Base-by-base conservation (phyloP, 75 land plant genomes). In the Sequoia sempervirens region DNA sequence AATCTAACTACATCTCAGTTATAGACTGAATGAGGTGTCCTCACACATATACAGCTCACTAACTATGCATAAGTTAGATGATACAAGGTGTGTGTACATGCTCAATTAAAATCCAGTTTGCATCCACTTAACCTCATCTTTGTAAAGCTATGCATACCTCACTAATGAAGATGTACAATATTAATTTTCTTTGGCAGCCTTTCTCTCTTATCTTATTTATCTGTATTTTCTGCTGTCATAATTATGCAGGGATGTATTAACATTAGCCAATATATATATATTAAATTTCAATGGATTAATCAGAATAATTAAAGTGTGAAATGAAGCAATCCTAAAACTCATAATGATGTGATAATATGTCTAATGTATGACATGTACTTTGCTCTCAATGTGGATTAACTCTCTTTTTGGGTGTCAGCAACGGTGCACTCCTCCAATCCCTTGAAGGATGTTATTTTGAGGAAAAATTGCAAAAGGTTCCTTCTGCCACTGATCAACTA, bases 391-490 rank as follows among this genome's bases (percentile, higher is more conserved):
- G 26, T 43, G n/a, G 47, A 43, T 41, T 78, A 43, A 23, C 23
- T 45, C n/a, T 70, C 68, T 61, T 20, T 28, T 23, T 83, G 26
- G 54, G 18, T 88, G 81, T 47, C 90, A 97, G 99, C 87, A 94
- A 95, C 85, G 99, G 99, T 32, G 99, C 99, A 17, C 88, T 97
- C 56, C 92, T 97, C 78, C 99, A 97, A 79, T 86, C 91, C 45
- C 92, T 97, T 76, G 89, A 88, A 23, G 99, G 98, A 79, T 94
- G 99, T 84, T 88, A 89, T 81, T 96, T 91, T 82, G 86, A 83
- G 36, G 94, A 94, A 69, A 91, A 88, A 85, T 90, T 97, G 81
- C 99, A 98, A 36, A 91, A 96, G 98, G 99, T 94, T 75, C 84
- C 32, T 43, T 40, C 80, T 78, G 3, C 80, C 43, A 43, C 11